Conservation (phyloP, 1,284 basidiomycete species). For the Marasmius sp. region DNA sequence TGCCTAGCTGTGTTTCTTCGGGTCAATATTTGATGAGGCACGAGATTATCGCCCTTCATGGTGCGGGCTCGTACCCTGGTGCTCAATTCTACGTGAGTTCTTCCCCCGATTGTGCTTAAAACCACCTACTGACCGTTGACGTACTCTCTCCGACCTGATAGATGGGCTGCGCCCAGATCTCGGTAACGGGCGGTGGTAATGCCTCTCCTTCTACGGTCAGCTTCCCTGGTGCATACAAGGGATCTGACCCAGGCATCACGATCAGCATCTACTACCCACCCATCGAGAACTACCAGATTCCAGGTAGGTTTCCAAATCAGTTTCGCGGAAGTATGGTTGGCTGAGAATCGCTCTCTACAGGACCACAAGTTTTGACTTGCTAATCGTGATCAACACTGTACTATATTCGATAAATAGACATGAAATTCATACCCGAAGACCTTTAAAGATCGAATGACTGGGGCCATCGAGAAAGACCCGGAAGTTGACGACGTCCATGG, state of each 20-base stretch:
- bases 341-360: not conserved
- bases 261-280: constrained; percentile 35
- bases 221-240: constrained; percentile 51
- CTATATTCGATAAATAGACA: no score
- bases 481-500: no score
- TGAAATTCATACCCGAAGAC: no score
- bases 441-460: no score
- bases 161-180: constrained; percentile 40
- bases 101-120: no score
- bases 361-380: not conserved
- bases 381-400: not conserved
- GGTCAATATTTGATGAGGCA: constrained; percentile 31
- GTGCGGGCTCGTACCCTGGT: constrained; percentile 42
- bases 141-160: constrained; percentile 7
- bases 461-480: no score
- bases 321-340: not conserved
- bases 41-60: constrained; percentile 24
- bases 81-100: constrained; percentile 48
- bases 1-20: constrained; percentile 47
- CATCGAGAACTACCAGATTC: constrained; percentile 37
- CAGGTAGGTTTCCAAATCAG: constrained; percentile 25
- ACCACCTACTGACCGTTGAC: no score
- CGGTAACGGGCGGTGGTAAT: constrained; percentile 46
- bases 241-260: constrained; percentile 41
- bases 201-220: constrained; percentile 44